Evolutionary conservation across 768 basidiomycete genomes (phyloP), one percentile per base, ranked within the genome.

Genomic region (Lactifluus pinguis): DNA sequence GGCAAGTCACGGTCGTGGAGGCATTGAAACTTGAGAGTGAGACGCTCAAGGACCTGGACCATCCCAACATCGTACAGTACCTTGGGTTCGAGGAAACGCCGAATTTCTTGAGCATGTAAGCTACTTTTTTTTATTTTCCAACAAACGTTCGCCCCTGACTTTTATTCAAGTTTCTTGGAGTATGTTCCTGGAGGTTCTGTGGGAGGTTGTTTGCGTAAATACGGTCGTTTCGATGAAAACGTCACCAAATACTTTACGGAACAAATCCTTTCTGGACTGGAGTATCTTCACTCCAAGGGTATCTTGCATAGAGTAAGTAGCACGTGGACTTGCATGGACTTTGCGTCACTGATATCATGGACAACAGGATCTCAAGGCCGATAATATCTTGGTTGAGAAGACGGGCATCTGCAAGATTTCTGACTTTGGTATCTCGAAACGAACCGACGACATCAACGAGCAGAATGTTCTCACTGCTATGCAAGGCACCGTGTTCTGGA

Each of bases 401-500:
- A 80, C 83, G 14, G 97, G 97, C 1, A 76, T 88, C 25, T 97
- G 95, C 80, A 98, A 98, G 75, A 98, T 99, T 54, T 95, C 93
- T 3, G 95, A 98, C 74, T 98, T 98, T 69, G 97, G 97, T 45
- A 98, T 98, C 59, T 95, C 93, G n/a, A 98, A 98, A 74, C 83
- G 91, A 62, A 93, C 85, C 63, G 92, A 89, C 63, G 92, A 97
- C 62, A 81, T 89, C 54, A 85, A 89, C 65, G 80, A 85, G 55
- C 83, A 83, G 67, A 89, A 83, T n/a, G 89, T 89, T 53, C 85
- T 83, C 64, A 95, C 94, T 2, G 89, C 91, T 21, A 94, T 99
- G 92, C 90, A 93, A 71, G 97, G 97, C 29, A 95, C 95, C 19
- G 89, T 98, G 39, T 98, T 97, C 72, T 99, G 97, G 95, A 98